Base-by-base conservation (phyloP, 345 rosid genomes). In the Boechera retrofracta region DNA sequence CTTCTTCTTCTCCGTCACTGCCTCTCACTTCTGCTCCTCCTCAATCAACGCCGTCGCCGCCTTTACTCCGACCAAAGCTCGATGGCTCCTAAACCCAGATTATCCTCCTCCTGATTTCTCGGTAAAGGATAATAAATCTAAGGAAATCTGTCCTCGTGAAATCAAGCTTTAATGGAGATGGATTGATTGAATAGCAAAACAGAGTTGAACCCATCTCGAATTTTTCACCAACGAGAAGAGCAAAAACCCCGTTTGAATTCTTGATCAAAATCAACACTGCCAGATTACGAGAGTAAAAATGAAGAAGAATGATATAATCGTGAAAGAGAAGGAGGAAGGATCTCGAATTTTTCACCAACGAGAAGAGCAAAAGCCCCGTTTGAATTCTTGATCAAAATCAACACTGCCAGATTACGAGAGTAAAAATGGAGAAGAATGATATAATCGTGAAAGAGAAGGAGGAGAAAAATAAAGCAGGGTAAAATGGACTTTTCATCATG, bases 151-250 rank as follows among this genome's bases (percentile, higher is more conserved):
- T 83, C 64, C 73, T 86, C 5, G 94, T 67, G 78, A 85, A 83
- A 71, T 82, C 64, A 9, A 87, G 68, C 18, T 89, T 78, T 32
- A 78, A 58, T 67, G 75, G 77, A 36, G 89, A 82, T 18, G 86
- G 88, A 31, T 80, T 81, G 44, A 82, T 71, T 6, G 86, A 79
- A 82, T 78, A 85, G 77, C 82, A 83, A 66, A 86, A 79, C 71
- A 83, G 65, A 83, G 93, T 51, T 32, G 93, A 82, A 78, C 90
- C 89, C 97, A 91, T 91, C 59, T 74, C 81, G 71, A 10, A 16
- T 0, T 47, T 4, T 4, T 8, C 10, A 6, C 45, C 16, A n/a
- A 26, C 2, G 21, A 62, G 52, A 71, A 71, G 59, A 55, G 38
- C 1, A 36, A 26, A 33, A 21, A 36, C 64, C 70, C 51, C 31